Evolutionary conservation across 2,329 filamentous ascomycete genomes (phyloP).

Genomic region (Fusarium proliferatum): DNA sequence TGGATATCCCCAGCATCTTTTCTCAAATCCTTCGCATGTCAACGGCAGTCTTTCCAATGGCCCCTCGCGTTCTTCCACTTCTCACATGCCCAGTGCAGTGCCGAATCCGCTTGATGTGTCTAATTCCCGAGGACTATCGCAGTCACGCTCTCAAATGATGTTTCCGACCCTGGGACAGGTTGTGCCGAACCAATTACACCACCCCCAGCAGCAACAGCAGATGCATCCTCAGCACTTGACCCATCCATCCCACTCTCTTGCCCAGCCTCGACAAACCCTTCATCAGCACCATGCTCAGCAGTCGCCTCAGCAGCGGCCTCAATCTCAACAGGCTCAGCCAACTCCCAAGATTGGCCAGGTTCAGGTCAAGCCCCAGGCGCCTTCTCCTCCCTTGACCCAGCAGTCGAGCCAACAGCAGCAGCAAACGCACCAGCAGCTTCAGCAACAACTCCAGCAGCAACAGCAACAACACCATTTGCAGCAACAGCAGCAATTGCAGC

Average conservation of each 20-base stretch:
- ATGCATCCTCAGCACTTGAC: constrained; percentile 48
- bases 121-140: constrained; percentile 56
- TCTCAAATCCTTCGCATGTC: constrained; percentile 59
- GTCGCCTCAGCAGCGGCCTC: constrained; percentile 51
- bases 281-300: constrained; percentile 46
- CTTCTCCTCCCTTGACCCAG: constrained; percentile 48
- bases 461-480: constrained; percentile 45
- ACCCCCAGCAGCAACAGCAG: constrained; percentile 55
- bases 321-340: constrained; percentile 51
- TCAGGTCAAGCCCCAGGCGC: constrained; percentile 48
- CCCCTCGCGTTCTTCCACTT: constrained; percentile 56
- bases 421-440: constrained; percentile 44
- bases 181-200: constrained; percentile 57
- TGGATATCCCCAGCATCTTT: constrained; percentile 65
- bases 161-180: constrained; percentile 53
- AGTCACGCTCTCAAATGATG: constrained; percentile 58
- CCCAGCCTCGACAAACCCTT: constrained; percentile 43
- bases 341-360: constrained; percentile 48
- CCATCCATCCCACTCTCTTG: constrained; percentile 45
- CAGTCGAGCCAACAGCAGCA: constrained; percentile 44
- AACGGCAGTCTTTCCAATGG: constrained; percentile 61
- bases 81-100: constrained; percentile 61
- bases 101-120: constrained; percentile 60
- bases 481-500: constrained; percentile 46
- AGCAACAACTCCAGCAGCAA: constrained; percentile 43